phyloP scores from a whole-genome alignment of 805 yeast species.

The Myxozyma geophila region DNA sequence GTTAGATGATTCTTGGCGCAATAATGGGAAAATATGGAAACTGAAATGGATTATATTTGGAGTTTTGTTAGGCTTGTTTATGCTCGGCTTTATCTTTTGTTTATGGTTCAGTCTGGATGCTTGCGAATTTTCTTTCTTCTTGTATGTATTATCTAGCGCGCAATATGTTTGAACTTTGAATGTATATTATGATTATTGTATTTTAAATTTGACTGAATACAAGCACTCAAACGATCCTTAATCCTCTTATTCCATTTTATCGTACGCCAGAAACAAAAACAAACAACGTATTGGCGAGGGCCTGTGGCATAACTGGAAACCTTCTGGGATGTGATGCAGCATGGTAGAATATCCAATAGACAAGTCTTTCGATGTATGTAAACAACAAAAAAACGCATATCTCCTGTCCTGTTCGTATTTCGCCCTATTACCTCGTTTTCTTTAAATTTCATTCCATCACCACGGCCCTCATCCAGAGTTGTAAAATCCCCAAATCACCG shows the following conservation, averaged over 20 bases:
- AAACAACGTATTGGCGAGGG: too few species aligned
- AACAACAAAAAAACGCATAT: too few species aligned
- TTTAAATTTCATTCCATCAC: background rate
- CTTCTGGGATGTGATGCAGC: too few species aligned
- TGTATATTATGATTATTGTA: background rate
- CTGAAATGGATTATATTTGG: background rate
- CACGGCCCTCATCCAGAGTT: background rate
- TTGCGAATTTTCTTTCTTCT: background rate
- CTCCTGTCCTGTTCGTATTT: background rate
- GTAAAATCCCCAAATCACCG: slow-evolving; percentile 48
- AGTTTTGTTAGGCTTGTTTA: background rate
- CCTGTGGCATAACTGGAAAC: too few species aligned
- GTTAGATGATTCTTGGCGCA: background rate
- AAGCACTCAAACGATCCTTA: too few species aligned
- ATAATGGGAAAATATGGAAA: slow-evolving; percentile 1
- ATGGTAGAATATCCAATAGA: too few species aligned
- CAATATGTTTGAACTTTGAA: background rate
- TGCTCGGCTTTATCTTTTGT: background rate
- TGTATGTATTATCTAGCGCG: background rate
- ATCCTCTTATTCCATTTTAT: too few species aligned
- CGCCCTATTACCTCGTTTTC: background rate
- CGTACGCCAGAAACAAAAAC: too few species aligned
- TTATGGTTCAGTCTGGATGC: background rate
- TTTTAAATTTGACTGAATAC: too few species aligned
- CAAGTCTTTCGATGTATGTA: too few species aligned